phyloP scores from a whole-genome alignment of 306 rosid genomes.

The Prosopis cineraria region DNA sequence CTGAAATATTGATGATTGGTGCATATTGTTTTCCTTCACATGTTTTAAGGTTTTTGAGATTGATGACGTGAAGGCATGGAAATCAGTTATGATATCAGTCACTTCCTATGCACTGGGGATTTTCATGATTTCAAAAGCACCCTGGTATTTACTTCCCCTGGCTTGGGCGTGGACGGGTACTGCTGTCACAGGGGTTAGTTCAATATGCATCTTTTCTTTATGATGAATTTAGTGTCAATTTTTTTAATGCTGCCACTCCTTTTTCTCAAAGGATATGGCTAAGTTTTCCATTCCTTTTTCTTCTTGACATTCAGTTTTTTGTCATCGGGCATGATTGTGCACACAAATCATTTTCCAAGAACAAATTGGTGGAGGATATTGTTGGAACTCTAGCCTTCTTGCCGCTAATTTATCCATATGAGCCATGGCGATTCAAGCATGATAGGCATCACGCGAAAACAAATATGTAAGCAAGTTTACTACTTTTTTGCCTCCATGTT shows the following conservation, averaged over 20 bases:
- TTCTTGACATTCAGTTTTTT: slow-evolving; percentile 65
- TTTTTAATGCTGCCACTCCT: not conserved
- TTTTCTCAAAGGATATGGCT: not conserved
- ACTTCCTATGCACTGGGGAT: slow-evolving; percentile 89
- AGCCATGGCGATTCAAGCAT: slow-evolving; percentile 98
- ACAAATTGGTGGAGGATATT: slow-evolving; percentile 93
- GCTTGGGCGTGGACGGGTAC: slow-evolving; percentile 99
- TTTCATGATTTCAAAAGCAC: slow-evolving; percentile 81
- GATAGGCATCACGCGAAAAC: slow-evolving; percentile 98
- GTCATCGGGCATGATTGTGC: slow-evolving; percentile 99
- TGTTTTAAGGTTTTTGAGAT: slow-evolving; percentile 78
- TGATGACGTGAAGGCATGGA: slow-evolving; percentile 81
- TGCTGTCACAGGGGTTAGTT: slow-evolving; percentile 94
- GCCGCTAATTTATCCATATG: slow-evolving; percentile 93
- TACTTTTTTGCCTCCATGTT: not conserved
- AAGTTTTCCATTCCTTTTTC: slow-evolving; percentile 36
- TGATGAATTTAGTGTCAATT: slow-evolving; percentile 5
- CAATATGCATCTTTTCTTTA: slow-evolving; percentile 24
- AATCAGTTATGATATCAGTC: slow-evolving; percentile 74
- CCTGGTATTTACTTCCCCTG: slow-evolving; percentile 96
- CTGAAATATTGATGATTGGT: slow-evolving; percentile 7
- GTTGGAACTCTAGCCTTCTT: slow-evolving; percentile 94
- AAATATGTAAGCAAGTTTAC: slow-evolving; percentile 69
- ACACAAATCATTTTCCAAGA: slow-evolving; percentile 89
- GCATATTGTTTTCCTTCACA: slow-evolving; percentile 13